These are phyloP conservation scores for Tetrapisispora namnaoensis DNA, from an alignment of 805 yeast species.

Conservation along the genomic window DNA sequence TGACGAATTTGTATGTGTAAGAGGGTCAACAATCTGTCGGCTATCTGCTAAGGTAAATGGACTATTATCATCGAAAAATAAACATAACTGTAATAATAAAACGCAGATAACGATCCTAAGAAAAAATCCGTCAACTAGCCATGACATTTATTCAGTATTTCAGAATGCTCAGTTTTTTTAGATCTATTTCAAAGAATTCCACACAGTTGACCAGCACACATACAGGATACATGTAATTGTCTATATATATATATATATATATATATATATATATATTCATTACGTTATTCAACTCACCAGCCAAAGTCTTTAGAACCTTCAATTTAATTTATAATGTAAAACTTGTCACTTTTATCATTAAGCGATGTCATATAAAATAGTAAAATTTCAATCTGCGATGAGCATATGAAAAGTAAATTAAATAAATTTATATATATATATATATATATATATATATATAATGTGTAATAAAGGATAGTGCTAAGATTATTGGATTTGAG, in stretches of 20 bases:
- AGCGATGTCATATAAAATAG: background rate
- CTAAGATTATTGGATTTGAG: too few relatives aligned
- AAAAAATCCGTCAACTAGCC: background rate
- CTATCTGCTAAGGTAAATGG: background rate
- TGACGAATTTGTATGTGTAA: background rate
- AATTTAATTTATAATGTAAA: too few relatives aligned
- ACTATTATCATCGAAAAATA: background rate
- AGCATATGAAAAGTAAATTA: background rate
- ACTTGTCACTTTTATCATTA: background rate
- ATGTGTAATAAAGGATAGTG: background rate
- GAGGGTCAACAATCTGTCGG: too few relatives aligned
- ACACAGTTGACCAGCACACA: too few relatives aligned
- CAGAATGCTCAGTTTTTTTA: too few relatives aligned
- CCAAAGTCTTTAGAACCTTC: too few relatives aligned
- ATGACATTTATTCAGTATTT: background rate
- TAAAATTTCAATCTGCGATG: background rate
- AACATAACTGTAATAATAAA: background rate
- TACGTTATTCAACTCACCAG: background rate
- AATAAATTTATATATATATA: too few relatives aligned
- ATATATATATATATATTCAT: background rate
- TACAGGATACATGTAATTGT: too few relatives aligned
- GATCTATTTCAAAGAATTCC: too few relatives aligned
- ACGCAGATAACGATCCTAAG: background rate
- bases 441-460: background rate
- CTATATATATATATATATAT: too few relatives aligned